phyloP scores from a whole-genome alignment of 2,329 filamentous ascomycete genomes.

The Botrytis paeoniae region DNA sequence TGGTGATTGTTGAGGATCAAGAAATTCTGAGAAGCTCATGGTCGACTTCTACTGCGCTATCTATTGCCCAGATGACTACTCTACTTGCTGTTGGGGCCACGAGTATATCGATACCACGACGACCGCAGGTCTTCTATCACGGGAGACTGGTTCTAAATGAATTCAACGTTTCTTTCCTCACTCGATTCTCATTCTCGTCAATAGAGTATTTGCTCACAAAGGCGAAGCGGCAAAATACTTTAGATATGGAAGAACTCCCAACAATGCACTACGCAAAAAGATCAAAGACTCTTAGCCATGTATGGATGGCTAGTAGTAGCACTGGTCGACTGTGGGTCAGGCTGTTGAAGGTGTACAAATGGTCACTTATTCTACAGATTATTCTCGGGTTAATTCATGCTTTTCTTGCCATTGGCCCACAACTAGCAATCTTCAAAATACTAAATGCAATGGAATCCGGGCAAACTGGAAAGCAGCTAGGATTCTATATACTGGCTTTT shows the following conservation, averaged over 20 bases:
- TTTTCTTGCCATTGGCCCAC: slow-evolving; percentile 24
- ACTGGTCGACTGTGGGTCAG: slow-evolving; percentile 4
- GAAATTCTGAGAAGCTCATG: slow-evolving; percentile 35
- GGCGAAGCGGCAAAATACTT: slow-evolving; percentile 53
- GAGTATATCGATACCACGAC: slow-evolving; percentile 59
- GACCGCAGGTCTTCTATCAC: slow-evolving; percentile 61
- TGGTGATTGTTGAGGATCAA: slow-evolving; percentile 1
- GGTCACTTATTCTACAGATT: slow-evolving; percentile 26
- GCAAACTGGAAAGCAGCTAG: slow-evolving; percentile 4
- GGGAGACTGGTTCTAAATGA: slow-evolving; percentile 59
- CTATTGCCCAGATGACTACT: slow-evolving; percentile 42
- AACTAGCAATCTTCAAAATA: slow-evolving; percentile 28
- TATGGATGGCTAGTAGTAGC: slow-evolving; percentile 41
- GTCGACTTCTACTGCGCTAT: background rate
- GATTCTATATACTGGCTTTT: slow-evolving; percentile 26
- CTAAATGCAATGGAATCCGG: slow-evolving; percentile 27
- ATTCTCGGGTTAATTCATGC: slow-evolving; percentile 24
- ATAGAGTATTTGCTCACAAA: slow-evolving; percentile 50
- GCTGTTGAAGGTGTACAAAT: slow-evolving; percentile 55
- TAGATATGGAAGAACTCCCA: slow-evolving; percentile 61
- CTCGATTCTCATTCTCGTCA: slow-evolving; percentile 64
- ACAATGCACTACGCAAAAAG: slow-evolving; percentile 53
- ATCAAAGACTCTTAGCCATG: slow-evolving; percentile 46
- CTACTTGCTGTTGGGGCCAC: slow-evolving; percentile 46
- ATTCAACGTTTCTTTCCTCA: slow-evolving; percentile 56